phyloP scores from a whole-genome alignment of 768 basidiomycete genomes.

The Hortiboletus flavorubellus region DNA sequence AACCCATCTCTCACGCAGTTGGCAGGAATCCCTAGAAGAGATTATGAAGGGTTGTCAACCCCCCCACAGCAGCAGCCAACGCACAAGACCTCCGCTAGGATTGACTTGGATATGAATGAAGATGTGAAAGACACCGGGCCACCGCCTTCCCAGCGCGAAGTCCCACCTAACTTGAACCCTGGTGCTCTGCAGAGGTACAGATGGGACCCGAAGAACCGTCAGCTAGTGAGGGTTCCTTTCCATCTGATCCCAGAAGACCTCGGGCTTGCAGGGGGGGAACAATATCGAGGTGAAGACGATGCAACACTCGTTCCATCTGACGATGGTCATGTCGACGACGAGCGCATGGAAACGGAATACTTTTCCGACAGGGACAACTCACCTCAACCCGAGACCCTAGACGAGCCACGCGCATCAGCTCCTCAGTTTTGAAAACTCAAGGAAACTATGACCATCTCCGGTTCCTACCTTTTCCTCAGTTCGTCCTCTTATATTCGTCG shows the following conservation, averaged over 20 bases:
- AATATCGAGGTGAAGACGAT: conserved; percentile 11
- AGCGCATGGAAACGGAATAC: neutral
- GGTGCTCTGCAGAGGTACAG: conserved; percentile 5
- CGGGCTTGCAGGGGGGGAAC: neutral
- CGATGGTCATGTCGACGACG: neutral
- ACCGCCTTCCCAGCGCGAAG: neutral
- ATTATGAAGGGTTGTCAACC: no score
- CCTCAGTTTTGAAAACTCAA: neutral
- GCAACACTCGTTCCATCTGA: conserved; percentile 15
- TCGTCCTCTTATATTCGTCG: no score
- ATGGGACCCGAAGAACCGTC: conserved; percentile 3
- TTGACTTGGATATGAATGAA: neutral
- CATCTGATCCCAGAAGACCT: neutral
- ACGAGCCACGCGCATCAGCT: neutral
- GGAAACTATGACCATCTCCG: neutral
- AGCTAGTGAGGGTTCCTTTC: neutral
- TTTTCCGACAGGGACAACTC: neutral
- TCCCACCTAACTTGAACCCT: neutral
- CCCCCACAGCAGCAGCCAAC: neutral
- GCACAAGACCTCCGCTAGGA: neutral
- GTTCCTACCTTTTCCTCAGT: no score
- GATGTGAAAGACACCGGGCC: neutral
- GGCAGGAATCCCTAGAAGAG: neutral
- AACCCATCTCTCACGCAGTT: neutral
- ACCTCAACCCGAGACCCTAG: neutral